Conservation (phyloP, 352 stramenopile species). For the Thalassiosira livingstoniorum region DNA sequence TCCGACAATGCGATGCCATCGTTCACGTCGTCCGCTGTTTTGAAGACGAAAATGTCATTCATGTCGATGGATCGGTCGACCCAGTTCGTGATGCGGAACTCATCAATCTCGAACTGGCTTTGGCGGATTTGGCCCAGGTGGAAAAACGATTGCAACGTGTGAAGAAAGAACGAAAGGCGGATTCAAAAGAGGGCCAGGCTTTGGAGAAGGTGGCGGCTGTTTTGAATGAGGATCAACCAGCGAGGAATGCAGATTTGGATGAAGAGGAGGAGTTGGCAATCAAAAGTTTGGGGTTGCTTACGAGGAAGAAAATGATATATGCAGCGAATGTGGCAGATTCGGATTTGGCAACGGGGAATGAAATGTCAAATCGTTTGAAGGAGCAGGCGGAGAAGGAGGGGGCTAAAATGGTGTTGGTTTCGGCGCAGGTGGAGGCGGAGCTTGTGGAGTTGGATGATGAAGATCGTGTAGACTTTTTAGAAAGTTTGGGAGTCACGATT, state of each 20-base stretch:
- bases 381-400: constrained; percentile 84
- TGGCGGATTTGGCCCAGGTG: constrained; percentile 91
- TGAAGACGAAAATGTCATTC: constrained; percentile 96
- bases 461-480: constrained; percentile 94
- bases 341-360: constrained; percentile 93
- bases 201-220: constrained; percentile 86
- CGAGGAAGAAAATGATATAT: constrained; percentile 96
- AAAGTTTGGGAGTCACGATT: constrained; percentile 84
- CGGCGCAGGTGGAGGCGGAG: constrained; percentile 89
- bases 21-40: constrained; percentile 97
- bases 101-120: constrained; percentile 97
- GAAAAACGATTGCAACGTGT: constrained; percentile 84
- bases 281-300: constrained; percentile 85
- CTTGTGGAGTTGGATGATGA: constrained; percentile 89
- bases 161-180: constrained; percentile 81
- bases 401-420: constrained; percentile 87
- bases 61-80: constrained; percentile 94
- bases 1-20: constrained; percentile 90
- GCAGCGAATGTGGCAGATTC: constrained; percentile 96
- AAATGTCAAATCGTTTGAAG: constrained; percentile 89
- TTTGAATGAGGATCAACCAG: constrained; percentile 89
- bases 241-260: constrained; percentile 83
- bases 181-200: constrained; percentile 71
- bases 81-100: constrained; percentile 96
- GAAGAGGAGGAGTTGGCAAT: constrained; percentile 88